phyloP scores from a whole-genome alignment of 2,329 filamentous ascomycete species.

The Stenocarpella maydis region DNA sequence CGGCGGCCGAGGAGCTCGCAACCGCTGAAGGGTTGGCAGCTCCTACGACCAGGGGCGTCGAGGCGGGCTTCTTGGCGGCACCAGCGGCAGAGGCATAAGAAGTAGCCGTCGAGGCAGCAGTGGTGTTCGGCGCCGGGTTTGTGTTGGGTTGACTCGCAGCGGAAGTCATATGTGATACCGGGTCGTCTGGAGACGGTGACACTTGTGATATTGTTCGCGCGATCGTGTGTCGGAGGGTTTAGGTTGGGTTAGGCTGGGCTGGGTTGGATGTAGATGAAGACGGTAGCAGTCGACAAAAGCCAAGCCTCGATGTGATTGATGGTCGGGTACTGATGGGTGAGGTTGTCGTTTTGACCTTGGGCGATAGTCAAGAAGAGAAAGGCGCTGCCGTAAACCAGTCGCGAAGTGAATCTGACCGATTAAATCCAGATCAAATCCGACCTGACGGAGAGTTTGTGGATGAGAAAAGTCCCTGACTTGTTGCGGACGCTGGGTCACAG shows the following conservation, averaged over 20 bases:
- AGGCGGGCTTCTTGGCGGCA: constrained; percentile 68
- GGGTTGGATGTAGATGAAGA: constrained; percentile 10
- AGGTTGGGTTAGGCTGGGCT: neutral
- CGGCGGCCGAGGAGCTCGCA: constrained; percentile 61
- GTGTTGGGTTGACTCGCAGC: constrained; percentile 62
- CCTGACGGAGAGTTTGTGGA: constrained; percentile 2
- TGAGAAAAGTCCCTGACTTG: constrained; percentile 13
- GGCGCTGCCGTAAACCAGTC: constrained; percentile 26
- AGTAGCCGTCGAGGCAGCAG: constrained; percentile 61
- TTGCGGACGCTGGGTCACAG: constrained; percentile 24
- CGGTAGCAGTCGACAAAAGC: neutral
- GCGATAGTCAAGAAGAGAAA: constrained; percentile 24
- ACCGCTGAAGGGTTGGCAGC: constrained; percentile 64
- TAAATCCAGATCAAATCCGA: constrained; percentile 9
- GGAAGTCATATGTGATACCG: constrained; percentile 65
- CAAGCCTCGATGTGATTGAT: constrained; percentile 13
- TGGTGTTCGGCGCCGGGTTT: constrained; percentile 64
- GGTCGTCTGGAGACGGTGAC: constrained; percentile 32
- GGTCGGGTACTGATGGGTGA: constrained; percentile 12
- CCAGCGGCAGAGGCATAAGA: constrained; percentile 75
- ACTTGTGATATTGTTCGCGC: constrained; percentile 31
- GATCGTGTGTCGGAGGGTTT: constrained; percentile 15
- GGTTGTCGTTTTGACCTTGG: neutral
- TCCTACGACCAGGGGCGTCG: constrained; percentile 68
- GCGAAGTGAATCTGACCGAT: constrained; percentile 30